phyloP scores from a whole-genome alignment of 352 stramenopile species.

The Plasmopara viticola region DNA sequence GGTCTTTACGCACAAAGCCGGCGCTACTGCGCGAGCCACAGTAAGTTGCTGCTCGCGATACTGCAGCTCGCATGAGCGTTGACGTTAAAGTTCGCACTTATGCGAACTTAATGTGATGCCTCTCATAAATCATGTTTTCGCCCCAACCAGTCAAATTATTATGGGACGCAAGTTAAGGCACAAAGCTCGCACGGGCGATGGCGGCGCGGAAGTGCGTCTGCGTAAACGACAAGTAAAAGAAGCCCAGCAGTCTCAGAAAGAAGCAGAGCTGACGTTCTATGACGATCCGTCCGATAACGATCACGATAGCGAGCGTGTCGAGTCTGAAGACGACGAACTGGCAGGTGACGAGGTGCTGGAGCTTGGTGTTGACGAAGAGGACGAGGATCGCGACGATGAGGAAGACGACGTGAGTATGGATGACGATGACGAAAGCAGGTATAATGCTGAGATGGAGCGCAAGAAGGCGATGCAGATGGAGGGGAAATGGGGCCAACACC shows the following conservation, averaged over 20 bases:
- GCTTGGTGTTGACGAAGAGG: constrained; percentile 40
- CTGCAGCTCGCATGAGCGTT: constrained; percentile 9
- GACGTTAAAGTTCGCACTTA: constrained; percentile 8
- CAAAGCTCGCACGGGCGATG: constrained; percentile 66
- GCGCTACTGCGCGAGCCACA: constrained; percentile 9
- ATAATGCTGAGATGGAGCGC: constrained; percentile 58
- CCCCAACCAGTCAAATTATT: neutral
- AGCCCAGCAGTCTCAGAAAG: constrained; percentile 48
- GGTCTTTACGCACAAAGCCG: constrained; percentile 1
- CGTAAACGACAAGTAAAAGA: constrained; percentile 59
- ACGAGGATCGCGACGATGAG: constrained; percentile 33
- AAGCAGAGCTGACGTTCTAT: constrained; percentile 77
- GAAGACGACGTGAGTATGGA: constrained; percentile 38
- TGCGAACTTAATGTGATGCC: neutral
- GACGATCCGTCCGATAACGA: constrained; percentile 80
- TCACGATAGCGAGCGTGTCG: constrained; percentile 41
- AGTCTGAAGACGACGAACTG: constrained; percentile 56
- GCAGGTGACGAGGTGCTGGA: constrained; percentile 67
- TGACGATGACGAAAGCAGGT: constrained; percentile 43
- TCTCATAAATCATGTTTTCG: neutral
- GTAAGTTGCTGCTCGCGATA: constrained; percentile 1
- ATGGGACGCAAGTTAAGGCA: constrained; percentile 76
- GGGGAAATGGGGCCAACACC: constrained; percentile 81
- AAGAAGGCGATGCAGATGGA: constrained; percentile 73
- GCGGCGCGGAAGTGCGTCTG: constrained; percentile 61